Percentiles rank a stretch among this genome's conserved stretches.
phyloP scores from a whole-genome alignment of 164 flowering plant genomes.

The Protea cynaroides region DNA sequence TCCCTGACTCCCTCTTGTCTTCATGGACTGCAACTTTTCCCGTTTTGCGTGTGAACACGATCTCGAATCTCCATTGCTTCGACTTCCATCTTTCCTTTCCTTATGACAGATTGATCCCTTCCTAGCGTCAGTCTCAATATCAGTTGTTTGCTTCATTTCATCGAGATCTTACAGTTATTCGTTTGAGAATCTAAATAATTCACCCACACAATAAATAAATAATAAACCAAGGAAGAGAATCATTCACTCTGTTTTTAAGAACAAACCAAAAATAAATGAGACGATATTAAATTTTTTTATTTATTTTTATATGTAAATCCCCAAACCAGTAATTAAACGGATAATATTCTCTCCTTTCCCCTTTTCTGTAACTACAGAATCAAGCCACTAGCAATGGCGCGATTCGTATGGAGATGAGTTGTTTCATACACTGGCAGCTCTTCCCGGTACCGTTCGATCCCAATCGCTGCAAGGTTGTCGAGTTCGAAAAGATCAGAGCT shows the following conservation, averaged over 20 bases:
- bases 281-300: not conserved
- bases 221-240: not conserved
- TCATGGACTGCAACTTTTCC: conserved; percentile 10
- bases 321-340: conserved; percentile 34
- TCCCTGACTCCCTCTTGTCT: conserved; percentile 19
- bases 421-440: conserved; percentile 94
- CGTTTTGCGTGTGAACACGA: conserved; percentile 15
- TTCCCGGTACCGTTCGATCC: conserved; percentile 55
- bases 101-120: too few species aligned
- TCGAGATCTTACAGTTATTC: conserved; percentile 4
- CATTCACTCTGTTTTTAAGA: too few species aligned
- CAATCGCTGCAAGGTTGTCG: conserved; percentile 62
- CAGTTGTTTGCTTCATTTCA: not conserved
- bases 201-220: not conserved
- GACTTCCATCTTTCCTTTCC: conserved; percentile 10
- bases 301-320: conserved; percentile 23
- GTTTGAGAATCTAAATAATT: not conserved
- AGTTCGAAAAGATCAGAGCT: conserved; percentile 96
- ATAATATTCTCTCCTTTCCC: not conserved
- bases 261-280: not conserved
- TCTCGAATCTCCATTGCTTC: conserved; percentile 23
- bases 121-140: not conserved
- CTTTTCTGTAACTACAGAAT: conserved; percentile 34
- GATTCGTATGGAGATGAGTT: conserved; percentile 61
- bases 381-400: conserved; percentile 65